Base-by-base conservation (phyloP, 2,329 filamentous ascomycete genomes). In the Fonsecaea nubica region DNA sequence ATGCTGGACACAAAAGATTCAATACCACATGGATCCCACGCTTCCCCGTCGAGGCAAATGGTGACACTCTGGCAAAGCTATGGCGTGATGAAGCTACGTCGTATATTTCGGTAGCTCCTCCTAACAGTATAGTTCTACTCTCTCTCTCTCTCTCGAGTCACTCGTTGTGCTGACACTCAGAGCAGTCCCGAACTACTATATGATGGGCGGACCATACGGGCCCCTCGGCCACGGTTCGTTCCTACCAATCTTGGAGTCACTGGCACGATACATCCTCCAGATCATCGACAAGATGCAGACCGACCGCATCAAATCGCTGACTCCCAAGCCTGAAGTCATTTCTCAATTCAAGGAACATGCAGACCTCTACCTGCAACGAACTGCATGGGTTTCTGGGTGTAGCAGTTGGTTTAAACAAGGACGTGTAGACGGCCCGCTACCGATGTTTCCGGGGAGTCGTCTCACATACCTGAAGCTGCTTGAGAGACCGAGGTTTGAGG, bases 361-460 rank as follows among this genome's bases (percentile, higher is more conserved):
- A 1, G 76, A 79, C 69, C 69, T 77, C 7, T 80, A 78, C 69
- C 69, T 80, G 36, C 68, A 77, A 59, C 74, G 78, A 2, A 69
- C 68, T 33, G 63, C 58, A 1, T 71, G 66, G 66, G 30, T 52
- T 2, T 57, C 30, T 32, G 33, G 53, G 4, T 71, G 69, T 54
- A n/a, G 48, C 8, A 57, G 38, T 15, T 70, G 68, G 68, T 68
- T 66, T 57, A 71, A 71, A 48, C 12, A 53, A 1, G 64, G 67
- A 2, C 35, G n/a, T 13, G 7, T 18, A 1, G 66, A 66, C 54
- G 63, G 68, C 7, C 76, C 78, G 63, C 75, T 75, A 30, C 75
- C 75, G 7, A 75, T 80, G 30, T 81, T 74, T 62, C 78, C 79
- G 0, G 80, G 80, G 1, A 72, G 65, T n/a, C 68, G 80, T n/a